A percentile compares a stretch with the other conserved stretches of the same genome.
Evolutionary conservation across 768 basidiomycete species (phyloP).

Genomic region (Calocybe indica): DNA sequence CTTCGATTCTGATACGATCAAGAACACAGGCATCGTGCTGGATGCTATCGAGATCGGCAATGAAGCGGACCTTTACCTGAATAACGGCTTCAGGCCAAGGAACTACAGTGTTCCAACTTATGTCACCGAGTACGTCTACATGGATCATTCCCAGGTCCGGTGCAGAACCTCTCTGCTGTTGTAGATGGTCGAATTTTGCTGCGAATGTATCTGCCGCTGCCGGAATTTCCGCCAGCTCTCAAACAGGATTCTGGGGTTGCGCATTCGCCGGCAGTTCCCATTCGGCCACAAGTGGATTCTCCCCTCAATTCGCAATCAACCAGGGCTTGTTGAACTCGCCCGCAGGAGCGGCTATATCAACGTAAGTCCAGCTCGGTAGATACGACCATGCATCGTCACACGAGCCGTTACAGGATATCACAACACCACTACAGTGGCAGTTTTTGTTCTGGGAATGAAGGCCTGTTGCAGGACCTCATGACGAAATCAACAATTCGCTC

Average conservation of each 20-base stretch:
- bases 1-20: conserved; percentile 36
- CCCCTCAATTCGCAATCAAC: conserved; percentile 53
- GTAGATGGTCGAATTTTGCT: conserved; percentile 52
- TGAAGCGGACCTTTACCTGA: conserved; percentile 50
- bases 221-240: conserved; percentile 28
- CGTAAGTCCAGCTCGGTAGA: conserved; percentile 28
- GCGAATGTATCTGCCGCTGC: conserved; percentile 37
- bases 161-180: background rate
- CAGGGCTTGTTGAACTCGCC: conserved; percentile 41
- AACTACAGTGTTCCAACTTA: conserved; percentile 39
- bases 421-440: conserved; percentile 57
- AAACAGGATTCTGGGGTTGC: conserved; percentile 40
- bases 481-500: conserved; percentile 50
- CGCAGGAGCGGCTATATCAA: conserved; percentile 45
- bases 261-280: conserved; percentile 48
- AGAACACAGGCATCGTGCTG: conserved; percentile 35
- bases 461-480: conserved; percentile 60
- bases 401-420: conserved; percentile 35
- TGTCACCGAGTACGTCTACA: conserved; percentile 37
- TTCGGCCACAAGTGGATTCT: conserved; percentile 38
- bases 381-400: background rate
- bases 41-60: conserved; percentile 62
- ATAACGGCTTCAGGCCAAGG: conserved; percentile 35
- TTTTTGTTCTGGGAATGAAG: conserved; percentile 50
- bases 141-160: background rate